Evolutionary conservation across 257 asterid species (phyloP).

Genomic region (Lycium ferocissimum): DNA sequence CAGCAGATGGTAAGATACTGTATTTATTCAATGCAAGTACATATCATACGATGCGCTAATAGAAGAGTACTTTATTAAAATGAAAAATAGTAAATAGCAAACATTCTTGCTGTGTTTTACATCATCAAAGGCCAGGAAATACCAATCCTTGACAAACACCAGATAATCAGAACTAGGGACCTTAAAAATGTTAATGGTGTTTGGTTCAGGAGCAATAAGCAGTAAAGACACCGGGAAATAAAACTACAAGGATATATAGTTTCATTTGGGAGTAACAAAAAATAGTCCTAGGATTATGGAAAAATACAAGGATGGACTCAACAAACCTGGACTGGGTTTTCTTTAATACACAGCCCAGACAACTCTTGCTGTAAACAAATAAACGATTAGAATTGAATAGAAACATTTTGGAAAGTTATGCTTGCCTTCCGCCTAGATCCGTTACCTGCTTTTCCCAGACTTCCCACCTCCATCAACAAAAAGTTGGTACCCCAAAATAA

Average conservation of each 20-base stretch:
- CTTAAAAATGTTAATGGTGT: background rate
- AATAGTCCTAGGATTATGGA: conserved; percentile 29
- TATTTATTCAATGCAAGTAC: background rate
- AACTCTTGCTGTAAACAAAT: conserved; percentile 53
- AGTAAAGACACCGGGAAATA: background rate
- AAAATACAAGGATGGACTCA: conserved; percentile 37
- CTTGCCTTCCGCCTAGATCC: conserved; percentile 34
- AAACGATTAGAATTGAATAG: conserved; percentile 50
- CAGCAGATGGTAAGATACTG: background rate
- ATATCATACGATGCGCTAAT: background rate
- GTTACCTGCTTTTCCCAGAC: conserved; percentile 21
- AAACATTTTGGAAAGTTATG: conserved; percentile 39
- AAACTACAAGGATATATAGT: background rate
- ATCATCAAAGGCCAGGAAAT: background rate
- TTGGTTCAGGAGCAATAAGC: background rate
- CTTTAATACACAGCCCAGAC: conserved; percentile 54
- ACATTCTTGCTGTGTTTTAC: background rate
- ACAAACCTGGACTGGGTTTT: conserved; percentile 42
- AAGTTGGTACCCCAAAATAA: conserved; percentile 53
- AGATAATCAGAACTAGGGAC: background rate
- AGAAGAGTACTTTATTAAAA: background rate
- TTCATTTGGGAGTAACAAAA: conserved; percentile 15
- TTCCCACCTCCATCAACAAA: conserved; percentile 44
- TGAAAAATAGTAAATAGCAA: background rate
- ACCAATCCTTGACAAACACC: background rate